Conservation (phyloP, 768 basidiomycete species). For the Pulveroboletus sp. region DNA sequence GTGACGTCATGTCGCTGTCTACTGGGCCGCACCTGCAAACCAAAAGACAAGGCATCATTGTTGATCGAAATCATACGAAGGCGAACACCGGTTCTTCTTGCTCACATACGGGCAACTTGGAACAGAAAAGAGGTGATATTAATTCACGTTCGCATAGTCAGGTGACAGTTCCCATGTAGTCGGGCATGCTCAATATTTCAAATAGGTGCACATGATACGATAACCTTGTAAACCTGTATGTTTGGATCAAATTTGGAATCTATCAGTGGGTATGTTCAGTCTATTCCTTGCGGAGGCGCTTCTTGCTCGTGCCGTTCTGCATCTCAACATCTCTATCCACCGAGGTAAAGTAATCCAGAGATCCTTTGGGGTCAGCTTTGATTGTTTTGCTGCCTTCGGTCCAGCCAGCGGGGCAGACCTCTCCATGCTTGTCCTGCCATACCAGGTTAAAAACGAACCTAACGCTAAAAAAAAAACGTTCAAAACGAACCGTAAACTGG, state of each 20-base stretch:
- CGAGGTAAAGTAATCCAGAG: constrained; percentile 68
- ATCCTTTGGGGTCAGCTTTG: constrained; percentile 71
- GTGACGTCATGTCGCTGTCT: too few relatives aligned
- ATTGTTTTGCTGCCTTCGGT: constrained; percentile 77
- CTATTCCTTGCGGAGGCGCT: constrained; percentile 57
- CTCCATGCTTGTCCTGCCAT: constrained; percentile 73
- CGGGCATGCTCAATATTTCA: background rate
- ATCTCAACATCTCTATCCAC: constrained; percentile 27
- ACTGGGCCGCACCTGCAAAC: too few relatives aligned
- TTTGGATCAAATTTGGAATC: background rate
- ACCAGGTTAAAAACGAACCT: background rate
- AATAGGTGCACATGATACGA: background rate
- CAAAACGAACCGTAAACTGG: constrained; percentile 71
- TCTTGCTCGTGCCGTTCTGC: constrained; percentile 47
- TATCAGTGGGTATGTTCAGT: background rate
- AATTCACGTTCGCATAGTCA: too few relatives aligned
- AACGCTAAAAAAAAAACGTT: background rate
- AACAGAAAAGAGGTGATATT: too few relatives aligned
- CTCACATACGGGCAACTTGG: too few relatives aligned
- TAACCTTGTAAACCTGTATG: background rate
- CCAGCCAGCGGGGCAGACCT: constrained; percentile 94
- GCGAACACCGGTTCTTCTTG: too few relatives aligned
- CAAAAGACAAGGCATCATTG: too few relatives aligned
- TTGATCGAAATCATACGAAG: too few relatives aligned
- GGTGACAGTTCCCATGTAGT: too few relatives aligned